Conservation (phyloP, 305 asterid species). For the Fraxinus sp. region DNA sequence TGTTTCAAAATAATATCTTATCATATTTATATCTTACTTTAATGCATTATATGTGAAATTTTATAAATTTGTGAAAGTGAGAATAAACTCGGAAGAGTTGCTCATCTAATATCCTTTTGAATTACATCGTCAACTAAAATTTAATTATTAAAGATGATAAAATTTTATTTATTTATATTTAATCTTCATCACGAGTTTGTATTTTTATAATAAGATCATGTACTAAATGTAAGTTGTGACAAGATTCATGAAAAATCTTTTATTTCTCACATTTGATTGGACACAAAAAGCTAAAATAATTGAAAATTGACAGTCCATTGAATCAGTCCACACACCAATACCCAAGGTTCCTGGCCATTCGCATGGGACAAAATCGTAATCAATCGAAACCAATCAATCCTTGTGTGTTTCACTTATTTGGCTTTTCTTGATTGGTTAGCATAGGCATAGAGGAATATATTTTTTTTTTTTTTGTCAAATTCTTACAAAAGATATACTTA, state of each 20-base stretch:
- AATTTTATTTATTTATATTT: too few relatives aligned
- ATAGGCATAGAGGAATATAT: neutral
- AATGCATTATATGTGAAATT: too few relatives aligned
- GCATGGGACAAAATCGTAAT: neutral
- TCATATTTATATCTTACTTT: neutral
- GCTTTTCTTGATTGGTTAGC: neutral
- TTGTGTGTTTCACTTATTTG: neutral
- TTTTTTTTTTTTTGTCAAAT: neutral
- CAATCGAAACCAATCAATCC: neutral
- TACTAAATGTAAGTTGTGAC: neutral
- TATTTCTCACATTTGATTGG: neutral
- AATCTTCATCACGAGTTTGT: too few relatives aligned
- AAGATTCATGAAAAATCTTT: neutral
- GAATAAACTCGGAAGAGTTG: too few relatives aligned
- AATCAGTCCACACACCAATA: neutral
- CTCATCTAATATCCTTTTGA: too few relatives aligned
- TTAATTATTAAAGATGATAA: too few relatives aligned
- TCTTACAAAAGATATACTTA: neutral
- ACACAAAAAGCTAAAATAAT: neutral
- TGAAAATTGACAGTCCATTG: neutral
- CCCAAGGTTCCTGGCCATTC: neutral
- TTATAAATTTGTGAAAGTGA: too few relatives aligned
- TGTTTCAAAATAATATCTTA: neutral
- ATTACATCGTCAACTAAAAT: too few relatives aligned
- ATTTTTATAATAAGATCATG: too few relatives aligned